Conservation (phyloP, 306 rosid genomes). For the Trifolium fragiferum region DNA sequence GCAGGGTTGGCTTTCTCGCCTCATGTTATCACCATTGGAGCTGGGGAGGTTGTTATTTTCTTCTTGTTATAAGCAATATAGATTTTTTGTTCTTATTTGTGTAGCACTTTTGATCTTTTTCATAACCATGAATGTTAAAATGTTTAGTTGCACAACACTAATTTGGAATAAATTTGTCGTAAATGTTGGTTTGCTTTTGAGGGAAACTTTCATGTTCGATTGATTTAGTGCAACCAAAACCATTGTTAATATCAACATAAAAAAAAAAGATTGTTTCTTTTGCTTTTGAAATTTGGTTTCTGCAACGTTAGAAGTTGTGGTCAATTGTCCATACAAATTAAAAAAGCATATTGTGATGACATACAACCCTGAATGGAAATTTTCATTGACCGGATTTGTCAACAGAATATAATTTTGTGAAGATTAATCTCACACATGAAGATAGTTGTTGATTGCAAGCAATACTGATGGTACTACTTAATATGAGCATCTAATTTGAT, state of each 20-base stretch:
- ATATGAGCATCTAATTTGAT: conserved; percentile 7
- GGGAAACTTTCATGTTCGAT: conserved; percentile 3
- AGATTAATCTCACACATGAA: background rate
- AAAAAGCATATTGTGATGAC: conserved; percentile 5
- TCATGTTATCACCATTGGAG: conserved; percentile 78
- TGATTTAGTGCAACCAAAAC: conserved; percentile 10
- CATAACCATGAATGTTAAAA: background rate
- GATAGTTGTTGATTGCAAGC: conserved; percentile 19
- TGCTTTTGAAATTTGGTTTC: conserved; percentile 12
- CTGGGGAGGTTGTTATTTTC: conserved; percentile 76
- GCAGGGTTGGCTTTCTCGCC: conserved; percentile 97
- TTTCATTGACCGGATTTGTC: background rate
- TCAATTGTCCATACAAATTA: conserved; percentile 15
- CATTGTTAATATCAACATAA: conserved; percentile 10
- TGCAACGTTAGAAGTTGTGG: conserved; percentile 15
- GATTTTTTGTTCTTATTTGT: background rate
- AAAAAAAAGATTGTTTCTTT: background rate
- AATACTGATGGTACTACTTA: conserved; percentile 9
- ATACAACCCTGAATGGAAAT: conserved; percentile 13
- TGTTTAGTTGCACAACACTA: conserved; percentile 2
- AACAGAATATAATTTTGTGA: conserved; percentile 15
- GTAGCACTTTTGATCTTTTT: conserved; percentile 2
- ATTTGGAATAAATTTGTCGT: conserved; percentile 11
- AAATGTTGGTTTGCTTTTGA: conserved; percentile 12
- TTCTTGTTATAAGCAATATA: conserved; percentile 27